phyloP scores from a whole-genome alignment of 2,329 filamentous ascomycete genomes.

The Monilinia vaccinii-corymbosi region DNA sequence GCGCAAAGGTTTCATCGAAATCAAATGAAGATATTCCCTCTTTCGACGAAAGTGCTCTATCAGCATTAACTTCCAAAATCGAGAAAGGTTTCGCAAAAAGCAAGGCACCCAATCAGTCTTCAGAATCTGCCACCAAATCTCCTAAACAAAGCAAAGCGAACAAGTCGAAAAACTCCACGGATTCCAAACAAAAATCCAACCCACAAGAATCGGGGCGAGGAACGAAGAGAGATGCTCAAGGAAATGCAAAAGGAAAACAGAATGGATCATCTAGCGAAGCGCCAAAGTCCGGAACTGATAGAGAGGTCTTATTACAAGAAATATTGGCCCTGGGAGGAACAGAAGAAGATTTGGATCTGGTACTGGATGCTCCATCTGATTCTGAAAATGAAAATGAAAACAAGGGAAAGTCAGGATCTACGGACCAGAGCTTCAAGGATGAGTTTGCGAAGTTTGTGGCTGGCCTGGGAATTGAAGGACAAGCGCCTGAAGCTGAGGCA shows the following conservation, averaged over 20 bases:
- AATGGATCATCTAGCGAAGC: conserved; percentile 20
- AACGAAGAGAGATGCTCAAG: conserved; percentile 27
- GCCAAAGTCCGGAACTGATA: conserved; percentile 12
- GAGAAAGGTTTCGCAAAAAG: conserved; percentile 40
- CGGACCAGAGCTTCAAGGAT: conserved; percentile 40
- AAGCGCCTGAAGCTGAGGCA: conserved; percentile 26
- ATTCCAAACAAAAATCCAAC: conserved; percentile 10
- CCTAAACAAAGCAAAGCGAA: conserved; percentile 32
- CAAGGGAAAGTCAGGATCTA: conserved; percentile 16
- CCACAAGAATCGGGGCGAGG: conserved; percentile 24
- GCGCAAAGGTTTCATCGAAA: conserved; percentile 16
- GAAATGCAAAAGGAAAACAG: conserved; percentile 24
- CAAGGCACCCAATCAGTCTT: conserved; percentile 26
- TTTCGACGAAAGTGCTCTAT: conserved; percentile 44
- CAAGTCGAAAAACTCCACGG: conserved; percentile 22
- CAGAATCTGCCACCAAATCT: conserved; percentile 12
- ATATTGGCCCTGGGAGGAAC: conserved; percentile 57
- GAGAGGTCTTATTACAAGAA: conserved; percentile 44
- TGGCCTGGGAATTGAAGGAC: conserved; percentile 40
- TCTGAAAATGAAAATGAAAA: conserved; percentile 31
- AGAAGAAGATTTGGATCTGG: conserved; percentile 53
- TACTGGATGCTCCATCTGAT: conserved; percentile 45
- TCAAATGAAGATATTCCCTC: conserved; percentile 26
- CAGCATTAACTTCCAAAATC: conserved; percentile 47
- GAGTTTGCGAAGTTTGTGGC: conserved; percentile 45